A percentile compares a stretch with the other conserved stretches of the same genome.
These are phyloP conservation scores for Chrysanthemum seticuspe DNA, from an alignment of 129 eudicot species.

Conservation along the genomic window DNA sequence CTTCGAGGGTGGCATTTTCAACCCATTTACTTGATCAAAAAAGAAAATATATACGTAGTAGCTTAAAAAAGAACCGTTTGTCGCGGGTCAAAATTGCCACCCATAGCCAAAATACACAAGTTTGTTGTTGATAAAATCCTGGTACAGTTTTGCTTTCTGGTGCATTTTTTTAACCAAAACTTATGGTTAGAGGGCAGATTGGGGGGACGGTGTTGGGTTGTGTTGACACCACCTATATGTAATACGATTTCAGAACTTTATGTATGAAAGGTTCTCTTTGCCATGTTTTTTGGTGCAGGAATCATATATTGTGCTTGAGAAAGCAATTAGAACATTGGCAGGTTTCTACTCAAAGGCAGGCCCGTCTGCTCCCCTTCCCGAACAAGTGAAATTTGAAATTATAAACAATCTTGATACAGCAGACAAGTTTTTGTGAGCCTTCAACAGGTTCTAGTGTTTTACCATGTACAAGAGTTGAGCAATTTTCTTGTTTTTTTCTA, in stretches of 20 bases:
- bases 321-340: conserved; percentile 79
- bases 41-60: too few species aligned
- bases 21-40: too few species aligned
- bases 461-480: neutral
- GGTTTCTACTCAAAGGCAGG: conserved; percentile 94
- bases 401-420: conserved; percentile 58
- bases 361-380: conserved; percentile 84
- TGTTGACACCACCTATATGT: neutral
- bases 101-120: neutral
- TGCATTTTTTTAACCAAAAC: neutral
- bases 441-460: neutral
- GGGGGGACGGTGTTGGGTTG: neutral
- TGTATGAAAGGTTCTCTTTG: neutral
- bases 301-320: conserved; percentile 78
- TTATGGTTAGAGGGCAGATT: neutral
- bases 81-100: conserved; percentile 3
- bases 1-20: too few species aligned
- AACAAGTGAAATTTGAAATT: conserved; percentile 65
- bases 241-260: neutral
- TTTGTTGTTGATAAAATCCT: neutral
- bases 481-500: neutral
- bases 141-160: conserved; percentile 4
- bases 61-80: too few species aligned
- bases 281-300: conserved; percentile 48
- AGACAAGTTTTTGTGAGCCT: conserved; percentile 50